Base-by-base conservation (phyloP, 73 alveolate genomes). In the Urostyla sp. region DNA sequence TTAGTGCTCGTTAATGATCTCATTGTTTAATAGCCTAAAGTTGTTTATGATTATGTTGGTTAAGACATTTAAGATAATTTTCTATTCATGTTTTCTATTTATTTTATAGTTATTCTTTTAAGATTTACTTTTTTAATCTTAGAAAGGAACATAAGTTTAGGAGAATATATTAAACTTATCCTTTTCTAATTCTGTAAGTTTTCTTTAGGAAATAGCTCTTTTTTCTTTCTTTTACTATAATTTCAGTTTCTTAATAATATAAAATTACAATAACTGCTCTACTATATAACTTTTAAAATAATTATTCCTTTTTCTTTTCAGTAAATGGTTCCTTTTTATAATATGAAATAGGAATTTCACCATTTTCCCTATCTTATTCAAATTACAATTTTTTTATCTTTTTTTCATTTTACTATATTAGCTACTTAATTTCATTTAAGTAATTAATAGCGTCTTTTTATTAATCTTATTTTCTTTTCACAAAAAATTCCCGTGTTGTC, bases 131-230 rank as follows among this genome's bases (percentile, higher is more conserved):
- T 21, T 55, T 55, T 43, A 55, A 55, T 27, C 20, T 27, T 55
- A 16, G 24, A 6, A 55, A 26, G 6, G 8, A 27, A 55, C 72
- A 27, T 27, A 11, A 16, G 20, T 20, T 26, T 55, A 16, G 48
- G 21, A 16, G 40, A 16, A 27, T 4, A 16, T 59, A 18, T 6
- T 3, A 27, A 59, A 59, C 15, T 40, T 28, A 32, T 32, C 15
- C 30, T 59, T 59, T n/a, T 59, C 76, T 6, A 35, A 52, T 59
- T 59, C 37, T 11, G 76, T 59, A 18, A 59, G 34, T 59, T 55
- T 59, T 34, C 76, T 59, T 35, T 59, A 59, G 56, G 57, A 35
- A 3, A 59, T 28, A 35, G 76, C 76, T 59, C 76, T 6, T 35
- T 59, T 59, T 13, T 59, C 76, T 21, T 18, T 28, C 21, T 59